Conservation (phyloP, 345 rosid species). For the Eucalyptus decipiens region DNA sequence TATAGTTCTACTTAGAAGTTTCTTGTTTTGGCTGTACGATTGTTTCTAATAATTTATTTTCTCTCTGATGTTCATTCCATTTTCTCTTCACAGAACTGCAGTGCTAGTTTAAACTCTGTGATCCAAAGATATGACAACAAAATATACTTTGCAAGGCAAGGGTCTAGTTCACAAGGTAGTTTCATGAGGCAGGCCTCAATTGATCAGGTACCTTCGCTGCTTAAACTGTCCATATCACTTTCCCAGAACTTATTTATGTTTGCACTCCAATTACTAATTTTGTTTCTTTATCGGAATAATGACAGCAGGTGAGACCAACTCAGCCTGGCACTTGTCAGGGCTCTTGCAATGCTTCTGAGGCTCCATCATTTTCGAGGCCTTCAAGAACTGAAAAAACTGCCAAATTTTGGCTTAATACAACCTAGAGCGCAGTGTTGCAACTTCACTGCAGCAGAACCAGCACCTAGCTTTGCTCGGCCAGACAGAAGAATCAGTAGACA, state of each 20-base stretch:
- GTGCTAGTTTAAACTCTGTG: slow-evolving; percentile 47
- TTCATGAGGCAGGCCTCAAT: slow-evolving; percentile 64
- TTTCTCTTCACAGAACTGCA: slow-evolving; percentile 49
- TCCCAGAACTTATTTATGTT: background rate
- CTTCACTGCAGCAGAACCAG: background rate
- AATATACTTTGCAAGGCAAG: slow-evolving; percentile 58
- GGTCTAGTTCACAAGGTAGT: slow-evolving; percentile 38
- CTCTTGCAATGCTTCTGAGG: slow-evolving; percentile 6
- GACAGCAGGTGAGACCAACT: background rate
- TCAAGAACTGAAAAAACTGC: slow-evolving; percentile 3
- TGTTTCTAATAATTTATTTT: background rate
- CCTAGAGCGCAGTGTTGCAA: slow-evolving; percentile 1
- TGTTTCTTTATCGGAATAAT: background rate
- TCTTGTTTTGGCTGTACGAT: background rate
- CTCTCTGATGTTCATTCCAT: background rate
- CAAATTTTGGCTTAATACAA: background rate
- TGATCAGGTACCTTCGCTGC: slow-evolving; percentile 22
- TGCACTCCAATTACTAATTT: background rate
- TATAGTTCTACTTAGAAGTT: background rate
- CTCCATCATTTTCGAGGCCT: slow-evolving; percentile 43
- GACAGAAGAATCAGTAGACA: slow-evolving; percentile 1
- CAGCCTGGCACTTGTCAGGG: background rate
- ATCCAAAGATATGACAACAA: slow-evolving; percentile 43
- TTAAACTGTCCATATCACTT: background rate
- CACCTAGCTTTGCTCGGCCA: slow-evolving; percentile 31